These are phyloP conservation scores for Sarocladium strictum DNA, from an alignment of 2,329 filamentous ascomycete species.

Conservation along the genomic window DNA sequence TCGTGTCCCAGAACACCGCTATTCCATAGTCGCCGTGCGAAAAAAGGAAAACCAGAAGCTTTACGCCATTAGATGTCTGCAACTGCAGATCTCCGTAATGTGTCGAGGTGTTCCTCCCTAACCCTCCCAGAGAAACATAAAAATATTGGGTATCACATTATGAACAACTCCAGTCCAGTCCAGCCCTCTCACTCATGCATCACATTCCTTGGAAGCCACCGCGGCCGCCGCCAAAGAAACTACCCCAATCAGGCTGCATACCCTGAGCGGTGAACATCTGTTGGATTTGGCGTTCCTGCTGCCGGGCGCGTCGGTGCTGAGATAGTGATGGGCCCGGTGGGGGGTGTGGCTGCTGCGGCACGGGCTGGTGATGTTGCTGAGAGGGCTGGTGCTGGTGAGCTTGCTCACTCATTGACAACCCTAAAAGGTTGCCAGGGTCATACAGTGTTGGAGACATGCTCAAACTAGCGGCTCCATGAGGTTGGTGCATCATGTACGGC, in stretches of 20 bases:
- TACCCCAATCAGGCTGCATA: conserved; percentile 40
- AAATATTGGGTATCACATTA: conserved; percentile 32
- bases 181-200: conserved; percentile 19
- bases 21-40: neutral
- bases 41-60: neutral
- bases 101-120: neutral
- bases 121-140: neutral
- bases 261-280: conserved; percentile 43
- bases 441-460: conserved; percentile 6
- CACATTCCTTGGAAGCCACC: conserved; percentile 38
- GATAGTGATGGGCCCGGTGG: conserved; percentile 8
- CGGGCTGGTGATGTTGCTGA: conserved; percentile 22
- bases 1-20: neutral
- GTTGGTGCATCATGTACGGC: conserved; percentile 60
- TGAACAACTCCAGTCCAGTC: neutral
- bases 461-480: conserved; percentile 26
- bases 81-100: neutral
- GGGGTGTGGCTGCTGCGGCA: conserved; percentile 8
- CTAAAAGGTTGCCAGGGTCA: conserved; percentile 6
- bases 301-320: conserved; percentile 15
- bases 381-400: conserved; percentile 11
- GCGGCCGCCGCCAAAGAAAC: conserved; percentile 38
- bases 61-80: neutral
- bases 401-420: conserved; percentile 24
- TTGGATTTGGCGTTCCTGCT: conserved; percentile 37